Evolutionary conservation across 768 basidiomycete species (phyloP).

Genomic region (Goffeauzyma gilvescens): DNA sequence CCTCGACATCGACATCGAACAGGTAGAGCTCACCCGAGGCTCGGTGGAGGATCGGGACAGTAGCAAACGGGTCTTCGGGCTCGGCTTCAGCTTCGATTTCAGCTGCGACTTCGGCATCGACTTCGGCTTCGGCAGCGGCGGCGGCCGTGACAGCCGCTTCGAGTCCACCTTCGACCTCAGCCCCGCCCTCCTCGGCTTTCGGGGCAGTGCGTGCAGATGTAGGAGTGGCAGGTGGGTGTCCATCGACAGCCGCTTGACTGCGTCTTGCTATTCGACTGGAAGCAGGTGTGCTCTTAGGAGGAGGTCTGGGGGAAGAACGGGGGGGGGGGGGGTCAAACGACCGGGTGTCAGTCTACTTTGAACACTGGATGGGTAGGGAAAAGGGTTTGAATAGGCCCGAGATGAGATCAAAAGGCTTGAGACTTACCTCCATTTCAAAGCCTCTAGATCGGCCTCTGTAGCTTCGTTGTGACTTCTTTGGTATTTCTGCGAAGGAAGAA

Average conservation of each 20-base stretch:
- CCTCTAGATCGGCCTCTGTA: slow-evolving; percentile 48
- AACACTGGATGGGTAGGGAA: too few species aligned
- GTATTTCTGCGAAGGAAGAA: slow-evolving; percentile 51
- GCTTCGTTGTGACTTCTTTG: slow-evolving; percentile 50
- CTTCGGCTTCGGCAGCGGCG: background rate
- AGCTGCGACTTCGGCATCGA: slow-evolving; percentile 3
- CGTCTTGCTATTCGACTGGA: background rate
- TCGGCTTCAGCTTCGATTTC: slow-evolving; percentile 8
- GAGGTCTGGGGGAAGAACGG: slow-evolving; percentile 6
- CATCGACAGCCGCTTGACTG: background rate
- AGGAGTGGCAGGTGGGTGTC: too few species aligned
- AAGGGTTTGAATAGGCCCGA: too few species aligned
- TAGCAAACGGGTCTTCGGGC: slow-evolving; percentile 27
- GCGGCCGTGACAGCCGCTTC: background rate
- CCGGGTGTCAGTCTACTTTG: too few species aligned
- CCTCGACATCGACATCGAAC: slow-evolving; percentile 34
- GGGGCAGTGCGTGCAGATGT: too few species aligned
- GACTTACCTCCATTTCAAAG: slow-evolving; percentile 65
- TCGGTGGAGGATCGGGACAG: slow-evolving; percentile 20
- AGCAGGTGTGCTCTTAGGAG: slow-evolving; percentile 10
- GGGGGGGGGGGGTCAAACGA: background rate
- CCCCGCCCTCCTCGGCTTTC: too few species aligned
- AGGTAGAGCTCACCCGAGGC: slow-evolving; percentile 33
- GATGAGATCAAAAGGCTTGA: too few species aligned
- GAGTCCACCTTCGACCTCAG: background rate